phyloP scores from a whole-genome alignment of 352 stramenopile species.

The Globisporangium irregulare region DNA sequence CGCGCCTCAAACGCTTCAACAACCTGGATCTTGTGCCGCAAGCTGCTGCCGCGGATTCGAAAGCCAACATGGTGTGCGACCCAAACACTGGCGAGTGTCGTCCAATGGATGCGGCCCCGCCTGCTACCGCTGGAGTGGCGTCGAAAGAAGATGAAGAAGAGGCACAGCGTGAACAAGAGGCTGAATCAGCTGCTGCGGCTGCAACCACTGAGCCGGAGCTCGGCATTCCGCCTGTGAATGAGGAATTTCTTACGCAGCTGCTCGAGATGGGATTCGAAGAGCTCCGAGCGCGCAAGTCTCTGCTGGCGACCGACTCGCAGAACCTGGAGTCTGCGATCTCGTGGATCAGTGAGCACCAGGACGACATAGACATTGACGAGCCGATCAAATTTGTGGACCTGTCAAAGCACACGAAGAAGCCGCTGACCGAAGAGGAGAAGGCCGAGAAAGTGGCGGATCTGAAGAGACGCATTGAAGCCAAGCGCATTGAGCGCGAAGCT shows the following conservation, averaged over 20 bases:
- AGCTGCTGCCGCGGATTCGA: constrained; percentile 22
- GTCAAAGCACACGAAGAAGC: constrained; percentile 36
- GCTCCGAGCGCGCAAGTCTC: constrained; percentile 72
- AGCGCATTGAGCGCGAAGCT: constrained; percentile 74
- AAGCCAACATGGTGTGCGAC: constrained; percentile 68
- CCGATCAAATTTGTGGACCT: constrained; percentile 86
- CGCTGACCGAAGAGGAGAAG: constrained; percentile 88
- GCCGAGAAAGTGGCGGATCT: constrained; percentile 81
- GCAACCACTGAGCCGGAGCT: constrained; percentile 24
- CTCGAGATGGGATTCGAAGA: constrained; percentile 88
- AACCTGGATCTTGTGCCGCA: constrained; percentile 53
- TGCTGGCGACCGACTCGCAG: constrained; percentile 76
- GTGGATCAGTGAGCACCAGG: constrained; percentile 88
- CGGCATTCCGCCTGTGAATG: constrained; percentile 56
- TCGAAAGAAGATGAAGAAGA: constrained; percentile 20
- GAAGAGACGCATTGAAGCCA: constrained; percentile 74
- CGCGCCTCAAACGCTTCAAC: constrained; percentile 77
- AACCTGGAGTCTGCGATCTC: constrained; percentile 78
- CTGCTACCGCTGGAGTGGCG: constrained; percentile 5
- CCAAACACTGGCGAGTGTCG: constrained; percentile 54
- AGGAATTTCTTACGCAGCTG: constrained; percentile 61
- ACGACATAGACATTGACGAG: constrained; percentile 87
- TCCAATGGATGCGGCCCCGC: constrained; percentile 19
- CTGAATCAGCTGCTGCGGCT: constrained; percentile 13
- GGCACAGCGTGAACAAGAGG: constrained; percentile 17